Evolutionary conservation across 176 grass and related monocot genomes (phyloP), one percentile per base, ranked within the genome.

Genomic region (Aegilops sharonensis): DNA sequence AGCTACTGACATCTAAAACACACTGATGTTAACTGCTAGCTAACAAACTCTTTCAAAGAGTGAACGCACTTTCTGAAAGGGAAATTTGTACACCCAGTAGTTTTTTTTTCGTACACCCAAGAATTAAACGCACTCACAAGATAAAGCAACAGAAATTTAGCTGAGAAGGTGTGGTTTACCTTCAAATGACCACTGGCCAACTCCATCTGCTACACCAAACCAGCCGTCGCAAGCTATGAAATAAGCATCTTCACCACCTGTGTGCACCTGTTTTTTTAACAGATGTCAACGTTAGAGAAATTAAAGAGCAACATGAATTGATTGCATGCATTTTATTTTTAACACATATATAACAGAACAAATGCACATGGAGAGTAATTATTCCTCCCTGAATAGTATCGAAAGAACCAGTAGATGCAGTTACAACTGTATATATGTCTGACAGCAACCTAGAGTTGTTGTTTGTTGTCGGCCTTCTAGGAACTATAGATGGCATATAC

Each of bases 111-210:
- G 17, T 45, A 39, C 48, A 31, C 69, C 84, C 4, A 48, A 62
- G 9, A 63, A 17, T 61, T 70, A 10, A 47, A 27, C n/a, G 14
- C 20, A 77, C 61, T 78, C 25, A 34, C 63, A 43, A 77, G 27
- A 9, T 86, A 31, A 39, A 4, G 54, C n/a, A 35, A n/a, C 67
- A 78, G 25, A 39, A 77, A 9, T 84, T 17, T 9, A 67, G 79
- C 65, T 1, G 59, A 81, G 31, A 56, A 72, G 9, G 81, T 45
- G 60, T 78, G 45, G 59, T 68, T 88, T 90, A 96, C 97, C 97
- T 99, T 99, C 94, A 43, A 94, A 93, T 32, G 97, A 96, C 97
- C 97, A 99, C 86, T 99, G 97, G 72, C 97, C 97, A 70, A 99
- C 94, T 90, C 97, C 97, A 64, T 99, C 97, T 43, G 97, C 94